phyloP scores from a whole-genome alignment of 176 grass and related monocot species.

The Musa acuminata region DNA sequence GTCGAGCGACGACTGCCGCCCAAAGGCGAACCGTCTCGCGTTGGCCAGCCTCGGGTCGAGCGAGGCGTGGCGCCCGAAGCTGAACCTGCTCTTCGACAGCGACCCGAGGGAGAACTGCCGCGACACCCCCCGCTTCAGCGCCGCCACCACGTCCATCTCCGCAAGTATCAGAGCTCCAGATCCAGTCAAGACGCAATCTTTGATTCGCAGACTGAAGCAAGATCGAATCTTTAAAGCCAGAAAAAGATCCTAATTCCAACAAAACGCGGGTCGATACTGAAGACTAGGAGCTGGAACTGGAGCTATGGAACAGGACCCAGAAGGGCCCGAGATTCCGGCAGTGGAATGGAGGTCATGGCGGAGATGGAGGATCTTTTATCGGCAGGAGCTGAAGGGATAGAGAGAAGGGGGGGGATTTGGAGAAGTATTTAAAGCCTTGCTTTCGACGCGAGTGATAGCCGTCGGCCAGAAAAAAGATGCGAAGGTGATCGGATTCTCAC shows the following conservation, averaged over 20 bases:
- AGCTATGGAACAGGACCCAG: background rate
- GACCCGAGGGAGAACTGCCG: constrained; percentile 68
- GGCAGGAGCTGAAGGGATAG: too few species aligned
- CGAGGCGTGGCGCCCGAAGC: constrained; percentile 16
- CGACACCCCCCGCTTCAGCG: constrained; percentile 62
- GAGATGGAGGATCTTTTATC: background rate
- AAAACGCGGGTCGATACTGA: background rate
- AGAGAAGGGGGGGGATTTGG: background rate
- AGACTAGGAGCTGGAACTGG: background rate
- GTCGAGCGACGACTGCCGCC: constrained; percentile 87
- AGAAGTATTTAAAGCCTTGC: background rate
- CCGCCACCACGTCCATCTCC: constrained; percentile 59
- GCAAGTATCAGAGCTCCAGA: background rate
- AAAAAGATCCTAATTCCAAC: background rate
- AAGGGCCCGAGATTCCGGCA: background rate
- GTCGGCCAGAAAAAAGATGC: background rate
- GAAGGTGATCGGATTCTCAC: background rate
- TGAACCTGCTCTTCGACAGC: constrained; percentile 36
- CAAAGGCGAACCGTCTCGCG: constrained; percentile 52
- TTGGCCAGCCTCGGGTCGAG: constrained; percentile 13
- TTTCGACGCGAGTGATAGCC: background rate
- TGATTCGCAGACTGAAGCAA: background rate
- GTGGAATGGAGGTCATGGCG: background rate
- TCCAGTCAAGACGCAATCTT: background rate
- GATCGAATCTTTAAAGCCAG: background rate